A percentile compares a stretch with the other conserved stretches of the same genome.
Conservation (phyloP, 225 moss, liverwort and hornwort species). For the Marchantia paleacea region DNA sequence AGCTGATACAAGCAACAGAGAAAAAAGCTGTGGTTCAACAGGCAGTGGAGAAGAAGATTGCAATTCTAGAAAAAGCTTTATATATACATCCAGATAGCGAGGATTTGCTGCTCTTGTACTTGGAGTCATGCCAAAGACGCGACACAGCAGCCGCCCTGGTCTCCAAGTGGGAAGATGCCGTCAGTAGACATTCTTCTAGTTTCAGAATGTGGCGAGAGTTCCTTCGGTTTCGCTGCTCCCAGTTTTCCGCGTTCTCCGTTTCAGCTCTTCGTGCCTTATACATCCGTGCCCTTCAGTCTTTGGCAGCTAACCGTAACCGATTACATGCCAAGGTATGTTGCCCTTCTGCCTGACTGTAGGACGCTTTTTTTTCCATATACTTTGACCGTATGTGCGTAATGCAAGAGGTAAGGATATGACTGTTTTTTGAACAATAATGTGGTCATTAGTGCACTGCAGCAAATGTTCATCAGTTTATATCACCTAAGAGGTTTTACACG, state of each 20-base stretch:
- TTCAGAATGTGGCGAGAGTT: conserved; percentile 89
- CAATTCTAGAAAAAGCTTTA: conserved; percentile 81
- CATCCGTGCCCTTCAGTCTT: conserved; percentile 65
- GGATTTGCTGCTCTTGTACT: conserved; percentile 63
- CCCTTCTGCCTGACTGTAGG: not conserved
- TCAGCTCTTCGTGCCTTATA: conserved; percentile 63
- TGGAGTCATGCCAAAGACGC: conserved; percentile 80
- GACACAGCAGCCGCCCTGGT: conserved; percentile 64
- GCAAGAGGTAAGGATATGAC: not conserved
- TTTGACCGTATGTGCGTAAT: not conserved
- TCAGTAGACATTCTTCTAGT: conserved; percentile 53
- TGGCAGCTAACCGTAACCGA: conserved; percentile 68
- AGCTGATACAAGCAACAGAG: conserved; percentile 67
- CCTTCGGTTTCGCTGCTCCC: conserved; percentile 64
- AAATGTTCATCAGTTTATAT: not conserved
- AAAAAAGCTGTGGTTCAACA: conserved; percentile 78
- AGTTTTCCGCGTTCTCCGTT: conserved; percentile 86
- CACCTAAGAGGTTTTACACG: not conserved
- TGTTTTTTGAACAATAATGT: not conserved
- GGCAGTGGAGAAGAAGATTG: conserved; percentile 76
- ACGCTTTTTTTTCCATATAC: not conserved
- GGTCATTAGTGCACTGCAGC: not conserved
- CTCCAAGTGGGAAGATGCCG: conserved; percentile 75
- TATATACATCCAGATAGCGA: conserved; percentile 65
- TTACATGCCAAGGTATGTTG: conserved; percentile 40